Evolutionary conservation across 2,329 filamentous ascomycete species (phyloP).

Genomic region (Aspergillus puulaauensis): DNA sequence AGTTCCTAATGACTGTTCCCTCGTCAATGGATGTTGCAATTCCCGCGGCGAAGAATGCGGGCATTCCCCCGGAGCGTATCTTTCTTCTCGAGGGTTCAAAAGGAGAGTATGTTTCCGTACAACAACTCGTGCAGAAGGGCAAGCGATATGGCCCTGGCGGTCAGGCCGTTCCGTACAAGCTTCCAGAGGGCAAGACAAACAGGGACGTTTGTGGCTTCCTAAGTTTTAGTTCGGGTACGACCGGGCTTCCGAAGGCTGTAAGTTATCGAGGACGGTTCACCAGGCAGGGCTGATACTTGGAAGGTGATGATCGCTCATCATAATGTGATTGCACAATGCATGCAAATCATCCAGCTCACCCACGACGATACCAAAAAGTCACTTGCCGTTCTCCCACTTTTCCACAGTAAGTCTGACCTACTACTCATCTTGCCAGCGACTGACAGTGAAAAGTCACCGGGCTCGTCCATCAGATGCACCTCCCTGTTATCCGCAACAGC

Average conservation of each 20-base stretch:
- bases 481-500: conserved; percentile 64
- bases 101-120: conserved; percentile 49
- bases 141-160: conserved; percentile 36
- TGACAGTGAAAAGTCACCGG: conserved; percentile 49
- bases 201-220: conserved; percentile 56
- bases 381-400: conserved; percentile 60
- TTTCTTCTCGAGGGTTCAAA: conserved; percentile 58
- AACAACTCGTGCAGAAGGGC: conserved; percentile 33
- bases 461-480: conserved; percentile 61
- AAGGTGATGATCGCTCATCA: conserved; percentile 54
- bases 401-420: conserved; percentile 47
- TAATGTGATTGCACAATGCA: conserved; percentile 60
- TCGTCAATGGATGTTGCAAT: conserved; percentile 56
- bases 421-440: neutral
- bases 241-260: conserved; percentile 50
- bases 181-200: conserved; percentile 56
- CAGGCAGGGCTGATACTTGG: neutral
- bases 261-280: neutral
- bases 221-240: conserved; percentile 52
- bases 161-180: conserved; percentile 50
- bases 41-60: conserved; percentile 55
- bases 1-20: conserved; percentile 58
- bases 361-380: conserved; percentile 50
- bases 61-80: conserved; percentile 52
- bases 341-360: conserved; percentile 58